phyloP scores from a whole-genome alignment of 1,284 basidiomycete genomes.

The Tilletia caries region DNA sequence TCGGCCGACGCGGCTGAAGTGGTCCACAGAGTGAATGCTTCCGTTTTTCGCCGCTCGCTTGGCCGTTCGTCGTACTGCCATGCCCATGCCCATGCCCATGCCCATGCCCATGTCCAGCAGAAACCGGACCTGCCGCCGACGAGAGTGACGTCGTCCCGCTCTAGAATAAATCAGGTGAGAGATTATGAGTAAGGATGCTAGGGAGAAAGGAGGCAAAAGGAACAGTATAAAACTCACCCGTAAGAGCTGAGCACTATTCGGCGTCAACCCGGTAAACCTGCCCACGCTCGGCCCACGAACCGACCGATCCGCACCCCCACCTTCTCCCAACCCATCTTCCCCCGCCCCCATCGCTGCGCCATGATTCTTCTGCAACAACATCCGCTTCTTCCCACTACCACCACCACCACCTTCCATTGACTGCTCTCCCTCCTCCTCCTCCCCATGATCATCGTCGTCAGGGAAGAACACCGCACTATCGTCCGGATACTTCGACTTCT shows the following conservation, averaged over 20 bases:
- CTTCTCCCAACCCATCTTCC: no score
- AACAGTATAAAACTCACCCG: neutral
- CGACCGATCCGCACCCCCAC: neutral
- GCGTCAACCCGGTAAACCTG: neutral
- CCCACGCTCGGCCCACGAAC: neutral
- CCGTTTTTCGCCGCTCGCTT: neutral
- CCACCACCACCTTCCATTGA: neutral
- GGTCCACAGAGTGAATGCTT: slow-evolving; percentile 9
- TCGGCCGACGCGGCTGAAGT: neutral
- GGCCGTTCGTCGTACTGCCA: no score
- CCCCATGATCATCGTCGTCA: neutral
- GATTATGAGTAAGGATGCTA: neutral
- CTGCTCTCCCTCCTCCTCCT: neutral
- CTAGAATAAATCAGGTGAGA: neutral
- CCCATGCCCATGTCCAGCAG: neutral
- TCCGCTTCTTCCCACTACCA: no score
- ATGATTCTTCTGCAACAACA: no score
- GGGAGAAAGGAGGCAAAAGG: neutral
- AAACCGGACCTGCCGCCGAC: neutral
- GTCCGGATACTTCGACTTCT: neutral
- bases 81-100: no score
- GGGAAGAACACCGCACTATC: slow-evolving; percentile 6
- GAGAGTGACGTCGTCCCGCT: slow-evolving; percentile 4
- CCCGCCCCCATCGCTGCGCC: no score
- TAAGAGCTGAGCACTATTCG: neutral